Percentiles rank a stretch among this genome's conserved stretches.
phyloP scores from a whole-genome alignment of 1,284 basidiomycete species.

The Ganoderma leucocontextum region DNA sequence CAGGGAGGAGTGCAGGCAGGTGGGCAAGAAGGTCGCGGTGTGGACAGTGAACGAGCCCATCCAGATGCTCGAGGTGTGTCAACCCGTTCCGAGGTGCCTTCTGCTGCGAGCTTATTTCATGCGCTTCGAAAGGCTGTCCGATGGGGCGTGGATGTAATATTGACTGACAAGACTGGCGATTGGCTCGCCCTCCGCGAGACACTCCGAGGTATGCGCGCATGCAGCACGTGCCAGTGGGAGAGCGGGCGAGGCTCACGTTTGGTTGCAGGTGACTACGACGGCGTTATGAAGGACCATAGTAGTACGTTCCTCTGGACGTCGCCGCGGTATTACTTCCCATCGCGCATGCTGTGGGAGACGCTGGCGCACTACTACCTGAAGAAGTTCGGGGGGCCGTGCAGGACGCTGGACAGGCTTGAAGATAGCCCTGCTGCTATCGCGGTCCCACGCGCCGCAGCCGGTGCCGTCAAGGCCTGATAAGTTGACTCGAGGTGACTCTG shows the following conservation, averaged over 20 bases:
- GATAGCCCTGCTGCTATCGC: background rate
- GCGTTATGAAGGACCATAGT: constrained; percentile 63
- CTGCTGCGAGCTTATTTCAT: constrained; percentile 20
- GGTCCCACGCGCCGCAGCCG: constrained; percentile 17
- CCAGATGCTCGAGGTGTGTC: constrained; percentile 91
- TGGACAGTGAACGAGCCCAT: constrained; percentile 96
- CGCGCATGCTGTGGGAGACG: constrained; percentile 36
- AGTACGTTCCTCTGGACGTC: constrained; percentile 83
- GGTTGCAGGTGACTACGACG: constrained; percentile 70
- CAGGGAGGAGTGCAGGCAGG: constrained; percentile 77
- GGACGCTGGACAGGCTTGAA: constrained; percentile 16
- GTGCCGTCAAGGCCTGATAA: constrained; percentile 23
- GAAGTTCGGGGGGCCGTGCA: constrained; percentile 40
- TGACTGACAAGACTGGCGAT: constrained; percentile 86
- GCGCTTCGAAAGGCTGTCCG: constrained; percentile 70
- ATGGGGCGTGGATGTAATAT: constrained; percentile 91
- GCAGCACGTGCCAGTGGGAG: constrained; percentile 19
- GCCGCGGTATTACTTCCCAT: constrained; percentile 65
- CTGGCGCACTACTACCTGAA: constrained; percentile 26
- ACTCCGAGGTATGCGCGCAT: constrained; percentile 59
- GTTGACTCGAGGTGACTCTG: constrained; percentile 15
- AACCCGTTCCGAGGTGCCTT: background rate
- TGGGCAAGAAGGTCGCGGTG: constrained; percentile 90
- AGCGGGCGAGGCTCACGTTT: constrained; percentile 10
- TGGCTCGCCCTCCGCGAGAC: constrained; percentile 80